Evolutionary conservation across 2,329 filamentous ascomycete species (phyloP).

Genomic region (Cladorrhinum sp.): DNA sequence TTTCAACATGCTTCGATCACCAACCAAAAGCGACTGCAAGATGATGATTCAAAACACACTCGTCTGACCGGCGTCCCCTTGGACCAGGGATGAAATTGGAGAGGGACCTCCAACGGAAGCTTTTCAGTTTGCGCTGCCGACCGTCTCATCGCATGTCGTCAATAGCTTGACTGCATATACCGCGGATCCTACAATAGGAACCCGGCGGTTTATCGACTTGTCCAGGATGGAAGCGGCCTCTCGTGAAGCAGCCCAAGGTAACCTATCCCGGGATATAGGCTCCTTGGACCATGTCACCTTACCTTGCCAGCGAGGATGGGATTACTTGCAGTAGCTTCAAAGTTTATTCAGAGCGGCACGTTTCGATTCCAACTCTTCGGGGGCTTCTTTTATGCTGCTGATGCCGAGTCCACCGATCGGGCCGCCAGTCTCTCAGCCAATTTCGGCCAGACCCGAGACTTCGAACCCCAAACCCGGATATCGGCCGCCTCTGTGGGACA

Average conservation of each 20-base stretch:
- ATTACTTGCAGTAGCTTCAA: neutral
- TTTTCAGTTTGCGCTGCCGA: neutral
- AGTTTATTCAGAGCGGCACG: neutral
- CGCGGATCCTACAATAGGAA: neutral
- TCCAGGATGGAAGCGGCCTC: too few species aligned
- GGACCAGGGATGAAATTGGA: neutral
- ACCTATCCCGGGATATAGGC: neutral
- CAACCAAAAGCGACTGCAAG: slow-evolving; percentile 3
- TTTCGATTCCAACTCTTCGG: neutral
- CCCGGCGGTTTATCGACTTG: too few species aligned
- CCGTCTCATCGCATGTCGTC: slow-evolving; percentile 2
- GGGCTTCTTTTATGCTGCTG: neutral
- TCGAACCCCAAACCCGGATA: neutral
- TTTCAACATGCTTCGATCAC: slow-evolving; percentile 24
- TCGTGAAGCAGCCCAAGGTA: neutral
- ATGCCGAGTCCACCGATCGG: neutral
- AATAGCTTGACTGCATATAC: neutral
- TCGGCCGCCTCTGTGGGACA: slow-evolving; percentile 6
- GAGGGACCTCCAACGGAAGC: neutral
- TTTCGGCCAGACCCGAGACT: slow-evolving; percentile 1
- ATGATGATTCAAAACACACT: slow-evolving; percentile 14
- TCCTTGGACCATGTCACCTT: too few species aligned
- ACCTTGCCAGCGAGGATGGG: neutral
- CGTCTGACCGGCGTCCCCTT: neutral
- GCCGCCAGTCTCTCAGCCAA: neutral